phyloP scores from a whole-genome alignment of 202 grass and related monocot species.

The Setaria italica region DNA sequence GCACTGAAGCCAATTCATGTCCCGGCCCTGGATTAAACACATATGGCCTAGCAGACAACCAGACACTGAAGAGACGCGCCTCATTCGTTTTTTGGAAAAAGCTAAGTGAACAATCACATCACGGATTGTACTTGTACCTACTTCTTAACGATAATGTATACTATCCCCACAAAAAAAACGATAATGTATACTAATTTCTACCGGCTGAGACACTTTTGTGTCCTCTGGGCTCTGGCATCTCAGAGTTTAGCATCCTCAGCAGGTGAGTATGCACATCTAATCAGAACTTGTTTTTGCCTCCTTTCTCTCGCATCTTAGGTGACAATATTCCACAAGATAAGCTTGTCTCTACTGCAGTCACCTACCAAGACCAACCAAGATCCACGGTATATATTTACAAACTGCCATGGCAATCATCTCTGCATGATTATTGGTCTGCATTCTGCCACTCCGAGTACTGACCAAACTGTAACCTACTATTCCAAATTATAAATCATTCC shows the following conservation, averaged over 20 bases:
- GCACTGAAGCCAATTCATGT: background rate
- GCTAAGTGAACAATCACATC: background rate
- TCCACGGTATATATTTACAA: slow-evolving; percentile 1
- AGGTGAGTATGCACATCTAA: background rate
- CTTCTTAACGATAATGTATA: slow-evolving; percentile 32
- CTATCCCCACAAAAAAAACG: background rate
- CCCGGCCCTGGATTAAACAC: background rate
- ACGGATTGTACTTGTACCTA: slow-evolving; percentile 1
- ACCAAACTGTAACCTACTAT: background rate
- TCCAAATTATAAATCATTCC: no score
- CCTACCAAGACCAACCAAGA: slow-evolving; percentile 43
- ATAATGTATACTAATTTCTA: slow-evolving; percentile 35
- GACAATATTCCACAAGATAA: slow-evolving; percentile 38
- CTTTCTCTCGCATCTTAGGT: slow-evolving; percentile 28
- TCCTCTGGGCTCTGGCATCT: background rate
- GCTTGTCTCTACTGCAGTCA: slow-evolving; percentile 13
- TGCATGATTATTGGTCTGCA: background rate
- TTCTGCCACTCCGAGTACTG: background rate
- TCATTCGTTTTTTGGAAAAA: background rate
- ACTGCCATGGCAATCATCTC: background rate
- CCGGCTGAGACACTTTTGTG: background rate
- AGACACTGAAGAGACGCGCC: background rate
- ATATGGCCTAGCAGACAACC: background rate
- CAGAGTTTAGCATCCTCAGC: background rate
- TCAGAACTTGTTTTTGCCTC: background rate